These are phyloP conservation scores for Blastobotrys peoriensis DNA, from an alignment of 805 yeast genomes.

Conservation along the genomic window DNA sequence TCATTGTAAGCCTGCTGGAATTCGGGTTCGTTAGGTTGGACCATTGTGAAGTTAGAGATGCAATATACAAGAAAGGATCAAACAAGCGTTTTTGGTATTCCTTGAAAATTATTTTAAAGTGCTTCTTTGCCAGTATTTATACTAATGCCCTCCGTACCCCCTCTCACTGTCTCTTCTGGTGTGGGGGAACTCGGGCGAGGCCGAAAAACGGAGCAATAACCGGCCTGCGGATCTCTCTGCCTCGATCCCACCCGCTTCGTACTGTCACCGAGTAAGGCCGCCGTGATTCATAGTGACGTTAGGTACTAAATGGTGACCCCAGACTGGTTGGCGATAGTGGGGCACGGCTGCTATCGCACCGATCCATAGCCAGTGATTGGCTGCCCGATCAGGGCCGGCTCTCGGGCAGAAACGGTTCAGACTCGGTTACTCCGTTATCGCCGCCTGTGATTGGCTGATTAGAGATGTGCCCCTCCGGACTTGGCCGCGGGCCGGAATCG, in stretches of 20 bases:
- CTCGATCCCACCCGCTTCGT: too few relatives aligned
- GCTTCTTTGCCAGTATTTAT: too few relatives aligned
- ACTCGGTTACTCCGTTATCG: slow-evolving; percentile 1
- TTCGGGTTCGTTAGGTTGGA: slow-evolving; percentile 92
- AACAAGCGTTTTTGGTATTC: neutral
- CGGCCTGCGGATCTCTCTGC: too few relatives aligned
- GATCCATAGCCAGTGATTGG: neutral
- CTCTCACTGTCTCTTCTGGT: too few relatives aligned
- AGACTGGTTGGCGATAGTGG: neutral
- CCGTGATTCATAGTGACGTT: too few relatives aligned
- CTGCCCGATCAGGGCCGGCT: neutral
- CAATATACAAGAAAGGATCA: slow-evolving; percentile 1
- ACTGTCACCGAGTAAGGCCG: too few relatives aligned
- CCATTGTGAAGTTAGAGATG: slow-evolving; percentile 40
- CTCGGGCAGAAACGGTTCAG: slow-evolving; percentile 9
- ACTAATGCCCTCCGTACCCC: too few relatives aligned
- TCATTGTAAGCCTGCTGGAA: slow-evolving; percentile 98
- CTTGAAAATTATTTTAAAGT: too few relatives aligned
- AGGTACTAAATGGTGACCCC: too few relatives aligned
- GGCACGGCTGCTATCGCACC: slow-evolving; percentile 3
- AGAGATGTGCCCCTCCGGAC: neutral
- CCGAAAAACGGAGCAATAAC: too few relatives aligned
- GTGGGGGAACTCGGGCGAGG: too few relatives aligned
- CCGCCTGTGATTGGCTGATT: neutral
- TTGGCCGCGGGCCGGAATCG: neutral